Evolutionary conservation across 306 rosid species (phyloP), one percentile per base, ranked within the genome.

Genomic region (Alnus rubra): DNA sequence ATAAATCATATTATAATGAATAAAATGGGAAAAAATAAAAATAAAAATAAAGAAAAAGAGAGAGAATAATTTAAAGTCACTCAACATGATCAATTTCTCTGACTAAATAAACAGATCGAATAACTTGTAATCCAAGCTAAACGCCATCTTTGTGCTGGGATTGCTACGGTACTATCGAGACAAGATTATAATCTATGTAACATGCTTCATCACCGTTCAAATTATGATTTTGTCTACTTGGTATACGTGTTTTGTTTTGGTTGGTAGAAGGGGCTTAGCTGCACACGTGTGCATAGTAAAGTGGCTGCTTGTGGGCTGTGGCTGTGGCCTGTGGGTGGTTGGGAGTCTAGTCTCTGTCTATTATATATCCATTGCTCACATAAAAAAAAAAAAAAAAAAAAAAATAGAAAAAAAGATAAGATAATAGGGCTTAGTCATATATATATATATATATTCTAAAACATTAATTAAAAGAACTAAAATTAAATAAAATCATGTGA

Each of bases 121-220:
- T 89, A 82, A 39, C 89, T 80, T 90, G 89, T 78, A 58, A 84
- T 79, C 73, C 84, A 84, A 86, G 88, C 84, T 74, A 82, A 72
- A 58, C 55, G 58, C 73, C 71, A 71, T 65, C 74, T 23, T 59
- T 67, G 62, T 81, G 74, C 8, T 5, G 2, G 63, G 68, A 53
- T 75, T 79, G 12, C 55, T 69, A 42, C 1, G 45, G 3, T 67
- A 73, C 76, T 59, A 5, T 49, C 31, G 15, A 9, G 35, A 33
- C 80, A 69, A 73, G 23, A 15, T 23, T 7, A 30, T 49, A 9
- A 31, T 50, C 6, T 65, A 10, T 67, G 16, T 42, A 77, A 10
- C 73, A n/a, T 44, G 50, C 74, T 31, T 64, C 74, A 71, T 63
- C 71, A 8, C 30, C 45, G 35, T 55, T 23, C 37, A 33, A 15